A percentile compares a stretch with the other conserved stretches of the same genome.
phyloP scores from a whole-genome alignment of 1,284 basidiomycete genomes.

The Trametes versicolor region DNA sequence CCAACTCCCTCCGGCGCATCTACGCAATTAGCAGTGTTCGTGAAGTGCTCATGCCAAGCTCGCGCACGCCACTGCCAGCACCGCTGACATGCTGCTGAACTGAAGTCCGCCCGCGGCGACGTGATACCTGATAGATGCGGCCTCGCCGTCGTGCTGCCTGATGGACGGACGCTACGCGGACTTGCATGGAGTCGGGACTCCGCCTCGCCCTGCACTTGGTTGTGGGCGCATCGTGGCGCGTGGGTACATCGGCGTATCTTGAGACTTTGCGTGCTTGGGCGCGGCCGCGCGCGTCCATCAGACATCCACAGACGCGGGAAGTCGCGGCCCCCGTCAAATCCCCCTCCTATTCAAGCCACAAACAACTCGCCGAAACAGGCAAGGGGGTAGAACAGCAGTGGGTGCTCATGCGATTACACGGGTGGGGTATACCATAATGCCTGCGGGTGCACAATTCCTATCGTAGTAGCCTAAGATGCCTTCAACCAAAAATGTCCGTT shows the following conservation, averaged over 20 bases:
- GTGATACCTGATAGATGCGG: background rate
- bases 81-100: too few species aligned
- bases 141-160: background rate
- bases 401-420: background rate
- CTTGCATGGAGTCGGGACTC: background rate
- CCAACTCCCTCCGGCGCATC: too few species aligned
- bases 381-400: background rate
- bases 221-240: background rate
- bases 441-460: background rate
- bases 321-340: background rate
- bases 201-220: too few species aligned
- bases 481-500: background rate
- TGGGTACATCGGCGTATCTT: background rate
- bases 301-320: background rate
- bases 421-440: constrained; percentile 9
- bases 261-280: background rate
- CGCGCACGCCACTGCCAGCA: too few species aligned
- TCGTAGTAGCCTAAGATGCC: background rate
- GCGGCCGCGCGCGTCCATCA: background rate
- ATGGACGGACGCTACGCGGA: background rate
- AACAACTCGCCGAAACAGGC: background rate
- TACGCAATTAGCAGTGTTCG: too few species aligned
- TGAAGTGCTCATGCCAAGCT: too few species aligned
- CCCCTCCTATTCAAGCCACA: background rate
- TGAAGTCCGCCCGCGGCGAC: too few species aligned